These are phyloP conservation scores for Eucalyptus camaldulensis DNA, from an alignment of 345 rosid species.

Conservation along the genomic window DNA sequence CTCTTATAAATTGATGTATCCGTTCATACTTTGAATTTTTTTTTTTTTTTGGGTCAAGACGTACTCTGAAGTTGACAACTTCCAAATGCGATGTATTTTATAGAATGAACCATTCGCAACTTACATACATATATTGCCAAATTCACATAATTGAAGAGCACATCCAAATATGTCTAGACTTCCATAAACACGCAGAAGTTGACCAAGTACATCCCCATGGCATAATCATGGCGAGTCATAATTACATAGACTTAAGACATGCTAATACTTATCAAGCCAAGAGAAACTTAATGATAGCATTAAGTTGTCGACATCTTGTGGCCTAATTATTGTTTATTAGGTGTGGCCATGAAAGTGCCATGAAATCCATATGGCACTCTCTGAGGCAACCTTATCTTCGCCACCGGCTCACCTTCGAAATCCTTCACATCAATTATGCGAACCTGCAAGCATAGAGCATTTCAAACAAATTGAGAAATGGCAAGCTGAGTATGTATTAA, in stretches of 20 bases:
- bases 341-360: neutral
- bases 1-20: neutral
- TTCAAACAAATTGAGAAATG: neutral
- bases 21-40: neutral
- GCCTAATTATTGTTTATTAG: neutral
- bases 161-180: neutral
- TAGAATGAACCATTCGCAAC: neutral
- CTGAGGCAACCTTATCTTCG: neutral
- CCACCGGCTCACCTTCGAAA: neutral
- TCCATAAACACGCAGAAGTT: neutral
- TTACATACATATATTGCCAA: neutral
- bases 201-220: neutral
- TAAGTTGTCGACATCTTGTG: neutral
- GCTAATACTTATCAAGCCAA: neutral
- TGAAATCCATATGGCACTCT: neutral
- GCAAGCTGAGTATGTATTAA: neutral
- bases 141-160: neutral
- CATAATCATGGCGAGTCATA: neutral
- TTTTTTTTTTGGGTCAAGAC: neutral
- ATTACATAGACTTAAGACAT: neutral
- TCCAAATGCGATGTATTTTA: neutral
- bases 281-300: neutral
- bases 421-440: neutral
- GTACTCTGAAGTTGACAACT: fast-evolving
- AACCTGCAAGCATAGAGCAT: neutral